These are phyloP conservation scores for Novymonas esmeraldas DNA, from an alignment of 208 protist species.

Conservation along the genomic window DNA sequence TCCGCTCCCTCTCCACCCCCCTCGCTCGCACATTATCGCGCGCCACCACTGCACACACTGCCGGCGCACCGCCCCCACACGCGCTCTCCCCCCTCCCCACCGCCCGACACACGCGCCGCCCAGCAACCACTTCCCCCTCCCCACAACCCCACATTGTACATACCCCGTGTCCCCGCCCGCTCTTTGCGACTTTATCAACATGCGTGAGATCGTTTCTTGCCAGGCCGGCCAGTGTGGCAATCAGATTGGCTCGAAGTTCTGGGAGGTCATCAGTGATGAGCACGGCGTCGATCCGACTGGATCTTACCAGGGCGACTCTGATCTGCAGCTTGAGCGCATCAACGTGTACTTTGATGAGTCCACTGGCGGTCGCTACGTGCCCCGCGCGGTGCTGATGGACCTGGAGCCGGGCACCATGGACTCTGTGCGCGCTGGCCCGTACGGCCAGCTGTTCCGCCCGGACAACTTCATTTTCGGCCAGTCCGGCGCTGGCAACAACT, in stretches of 20 bases:
- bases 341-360: constrained; percentile 99
- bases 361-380: constrained; percentile 72
- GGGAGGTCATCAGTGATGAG: constrained; percentile 80
- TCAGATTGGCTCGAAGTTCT: constrained; percentile 87
- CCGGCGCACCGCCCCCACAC: too few species aligned
- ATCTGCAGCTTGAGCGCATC: constrained; percentile 98
- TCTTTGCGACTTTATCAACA: constrained; percentile 35
- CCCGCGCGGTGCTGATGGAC: constrained; percentile 79
- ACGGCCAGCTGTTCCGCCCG: constrained; percentile 92
- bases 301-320: constrained; percentile 82
- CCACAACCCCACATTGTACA: not conserved
- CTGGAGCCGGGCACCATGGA: constrained; percentile 98
- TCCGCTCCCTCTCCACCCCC: too few species aligned
- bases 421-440: constrained; percentile 93
- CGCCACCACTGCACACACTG: too few species aligned
- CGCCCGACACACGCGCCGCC: not conserved
- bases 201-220: constrained; percentile 88
- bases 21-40: too few species aligned
- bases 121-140: not conserved
- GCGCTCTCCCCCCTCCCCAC: too few species aligned
- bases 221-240: constrained; percentile 82
- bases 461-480: constrained; percentile 99
- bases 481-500: constrained; percentile 99
- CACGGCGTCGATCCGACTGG: constrained; percentile 95
- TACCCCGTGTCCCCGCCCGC: constrained; percentile 1